A percentile compares a stretch with the other conserved stretches of the same genome.
These are phyloP conservation scores for Microstegium vimineum DNA, from an alignment of 176 grass and related monocot species.

Conservation along the genomic window DNA sequence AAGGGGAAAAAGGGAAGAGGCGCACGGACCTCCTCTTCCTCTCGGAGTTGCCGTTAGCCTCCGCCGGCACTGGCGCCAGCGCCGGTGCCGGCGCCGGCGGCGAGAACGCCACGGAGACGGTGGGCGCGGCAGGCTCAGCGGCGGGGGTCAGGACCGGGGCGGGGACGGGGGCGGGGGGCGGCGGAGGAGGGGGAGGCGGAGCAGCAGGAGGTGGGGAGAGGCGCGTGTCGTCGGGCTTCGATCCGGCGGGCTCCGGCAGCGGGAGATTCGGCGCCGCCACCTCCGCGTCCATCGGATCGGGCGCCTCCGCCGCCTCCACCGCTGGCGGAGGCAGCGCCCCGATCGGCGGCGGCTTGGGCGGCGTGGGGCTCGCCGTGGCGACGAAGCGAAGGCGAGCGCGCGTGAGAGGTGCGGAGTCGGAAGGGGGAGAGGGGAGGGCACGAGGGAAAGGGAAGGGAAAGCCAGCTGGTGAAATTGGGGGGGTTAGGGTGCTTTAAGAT, in stretches of 20 bases:
- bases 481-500: slow-evolving; percentile 4
- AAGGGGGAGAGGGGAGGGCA: neutral
- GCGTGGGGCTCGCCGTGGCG: slow-evolving; percentile 44
- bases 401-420: neutral
- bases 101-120: neutral
- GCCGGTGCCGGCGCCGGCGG: neutral
- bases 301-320: neutral
- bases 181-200: neutral
- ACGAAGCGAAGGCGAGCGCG: slow-evolving; percentile 9
- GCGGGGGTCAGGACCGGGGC: neutral
- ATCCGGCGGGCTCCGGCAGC: slow-evolving; percentile 24
- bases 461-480: neutral
- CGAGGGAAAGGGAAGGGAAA: neutral
- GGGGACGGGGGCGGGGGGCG: neutral
- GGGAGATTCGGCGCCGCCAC: neutral
- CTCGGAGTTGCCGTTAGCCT: slow-evolving; percentile 42
- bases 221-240: slow-evolving; percentile 16
- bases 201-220: neutral
- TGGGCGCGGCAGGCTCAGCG: neutral
- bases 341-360: slow-evolving; percentile 35
- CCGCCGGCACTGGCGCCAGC: neutral
- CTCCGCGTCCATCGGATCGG: slow-evolving; percentile 21
- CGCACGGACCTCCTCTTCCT: slow-evolving; percentile 50
- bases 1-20: neutral
- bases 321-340: slow-evolving; percentile 6